Conservation (phyloP, 257 asterid species). For the Salvia rosmarinus region DNA sequence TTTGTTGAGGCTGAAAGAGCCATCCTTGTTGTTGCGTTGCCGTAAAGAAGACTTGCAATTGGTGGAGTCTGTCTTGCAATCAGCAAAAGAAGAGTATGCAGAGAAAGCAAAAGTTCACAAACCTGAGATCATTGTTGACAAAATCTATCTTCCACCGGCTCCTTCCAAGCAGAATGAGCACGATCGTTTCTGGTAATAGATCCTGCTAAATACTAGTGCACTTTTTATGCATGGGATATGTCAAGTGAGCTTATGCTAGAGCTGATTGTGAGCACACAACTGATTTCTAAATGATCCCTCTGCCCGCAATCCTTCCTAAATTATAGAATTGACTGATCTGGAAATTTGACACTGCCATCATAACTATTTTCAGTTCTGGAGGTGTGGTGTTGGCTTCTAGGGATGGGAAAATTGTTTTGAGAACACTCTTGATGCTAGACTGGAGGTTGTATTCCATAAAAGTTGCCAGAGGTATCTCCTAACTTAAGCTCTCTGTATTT, state of each 20-base stretch:
- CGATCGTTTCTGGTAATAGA: conserved; percentile 65
- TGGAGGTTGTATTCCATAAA: conserved; percentile 73
- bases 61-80: conserved; percentile 70
- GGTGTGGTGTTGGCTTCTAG: conserved; percentile 80
- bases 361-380: conserved; percentile 56
- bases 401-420: conserved; percentile 79
- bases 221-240: conserved; percentile 4
- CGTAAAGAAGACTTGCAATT: conserved; percentile 69
- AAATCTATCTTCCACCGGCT: conserved; percentile 75
- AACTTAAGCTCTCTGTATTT: too few relatives aligned
- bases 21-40: conserved; percentile 82
- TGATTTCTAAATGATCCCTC: not conserved
- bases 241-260: conserved; percentile 1
- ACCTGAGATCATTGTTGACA: conserved; percentile 79
- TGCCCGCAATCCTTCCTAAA: not conserved
- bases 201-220: conserved; percentile 6
- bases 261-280: not conserved
- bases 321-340: conserved; percentile 16
- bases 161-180: conserved; percentile 72
- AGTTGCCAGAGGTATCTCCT: conserved; percentile 61
- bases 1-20: conserved; percentile 94
- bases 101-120: conserved; percentile 63
- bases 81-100: conserved; percentile 78
- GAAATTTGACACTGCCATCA: not conserved
- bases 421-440: conserved; percentile 80